Evolutionary conservation across 2,329 filamentous ascomycete species (phyloP), one percentile per base, ranked within the genome.

Genomic region (Coniosporium tulheliwenetii): DNA sequence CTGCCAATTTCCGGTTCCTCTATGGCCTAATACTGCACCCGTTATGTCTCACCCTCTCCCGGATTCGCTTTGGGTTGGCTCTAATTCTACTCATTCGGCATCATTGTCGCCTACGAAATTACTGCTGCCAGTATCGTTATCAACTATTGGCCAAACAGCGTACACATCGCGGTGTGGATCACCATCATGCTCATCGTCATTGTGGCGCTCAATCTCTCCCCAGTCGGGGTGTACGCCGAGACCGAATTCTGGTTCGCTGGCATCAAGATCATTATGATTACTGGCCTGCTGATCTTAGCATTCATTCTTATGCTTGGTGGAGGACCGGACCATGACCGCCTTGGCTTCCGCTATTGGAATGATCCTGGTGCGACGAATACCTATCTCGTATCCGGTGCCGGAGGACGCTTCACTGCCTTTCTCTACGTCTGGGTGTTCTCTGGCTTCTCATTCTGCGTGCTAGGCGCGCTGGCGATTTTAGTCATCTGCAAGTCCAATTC

Each of bases 331-430:
- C 43, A 45, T 32, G 52, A 37, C 36, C 49, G 45, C 2, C 57
- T 56, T 37, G 83, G 83, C 1, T 89, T 89, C 54, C 70, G 79
- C 8, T 76, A 71, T 55, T 81, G 76, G 75, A 64, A 69, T 3
- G 62, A 73, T 0, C 83, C 82, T 0, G 83, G 83, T 1, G 67
- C 82, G 0, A 86, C 89, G 54, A 70, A 71, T 2, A 71, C 78
- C 45, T 67, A 73, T 44, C 69, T 78, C 38, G 77, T 81, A 10
- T 12, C 3, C 13, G 14, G 34, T 13, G 59, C 62, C 73, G 40
- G 64, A 65, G 43, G 64, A 64, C 41, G 64, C 62, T 13, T 64
- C 57, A 38, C 72, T 72, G 49, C 61, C 65, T 8, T 71, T 71
- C 70, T 5, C 63, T 69, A n/a, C 58, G 62, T 41, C 60, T 62